Percentiles rank a stretch among this genome's conserved stretches.
Conservation (phyloP, 2,329 filamentous ascomycete genomes). For the Endocalyx cinctus region DNA sequence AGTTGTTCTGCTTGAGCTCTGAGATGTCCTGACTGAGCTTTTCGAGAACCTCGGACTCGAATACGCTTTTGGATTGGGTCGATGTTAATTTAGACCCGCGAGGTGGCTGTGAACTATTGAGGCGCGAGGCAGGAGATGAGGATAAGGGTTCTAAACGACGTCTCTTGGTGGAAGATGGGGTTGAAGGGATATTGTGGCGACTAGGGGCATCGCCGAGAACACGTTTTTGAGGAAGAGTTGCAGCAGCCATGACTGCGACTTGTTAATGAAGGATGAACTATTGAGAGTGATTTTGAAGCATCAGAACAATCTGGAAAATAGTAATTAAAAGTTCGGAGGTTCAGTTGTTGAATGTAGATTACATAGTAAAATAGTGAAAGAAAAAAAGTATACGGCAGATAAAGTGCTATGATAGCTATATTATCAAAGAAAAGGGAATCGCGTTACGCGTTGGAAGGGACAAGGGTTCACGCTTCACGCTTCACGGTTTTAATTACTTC, state of each 20-base stretch:
- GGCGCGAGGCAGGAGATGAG: conserved; percentile 50
- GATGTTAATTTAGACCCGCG: conserved; percentile 61
- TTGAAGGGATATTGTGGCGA: conserved; percentile 56
- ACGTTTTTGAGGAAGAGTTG: conserved; percentile 64
- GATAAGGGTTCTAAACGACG: conserved; percentile 67
- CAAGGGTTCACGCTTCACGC: too few relatives aligned
- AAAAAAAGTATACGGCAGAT: too few relatives aligned
- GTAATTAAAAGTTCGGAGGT: too few relatives aligned
- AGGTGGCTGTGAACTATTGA: conserved; percentile 61
- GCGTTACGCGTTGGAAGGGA: too few relatives aligned
- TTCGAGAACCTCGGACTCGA: conserved; percentile 90
- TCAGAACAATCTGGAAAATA: conserved; percentile 6
- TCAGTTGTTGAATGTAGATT: too few relatives aligned
- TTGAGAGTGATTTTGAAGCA: neutral
- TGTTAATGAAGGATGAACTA: neutral
- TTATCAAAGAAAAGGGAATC: too few relatives aligned
- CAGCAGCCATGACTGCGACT: conserved; percentile 40
- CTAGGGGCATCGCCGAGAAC: conserved; percentile 65
- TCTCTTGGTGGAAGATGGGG: conserved; percentile 66
- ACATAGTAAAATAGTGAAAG: too few relatives aligned
- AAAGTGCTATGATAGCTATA: too few relatives aligned
- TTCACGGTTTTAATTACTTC: too few relatives aligned
- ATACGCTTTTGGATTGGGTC: conserved; percentile 81
- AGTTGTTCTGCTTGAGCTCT: conserved; percentile 77
- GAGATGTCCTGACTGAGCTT: conserved; percentile 93